Conservation (phyloP, 1,139 yeast genomes). For the Magnusiomyces fungicola region DNA sequence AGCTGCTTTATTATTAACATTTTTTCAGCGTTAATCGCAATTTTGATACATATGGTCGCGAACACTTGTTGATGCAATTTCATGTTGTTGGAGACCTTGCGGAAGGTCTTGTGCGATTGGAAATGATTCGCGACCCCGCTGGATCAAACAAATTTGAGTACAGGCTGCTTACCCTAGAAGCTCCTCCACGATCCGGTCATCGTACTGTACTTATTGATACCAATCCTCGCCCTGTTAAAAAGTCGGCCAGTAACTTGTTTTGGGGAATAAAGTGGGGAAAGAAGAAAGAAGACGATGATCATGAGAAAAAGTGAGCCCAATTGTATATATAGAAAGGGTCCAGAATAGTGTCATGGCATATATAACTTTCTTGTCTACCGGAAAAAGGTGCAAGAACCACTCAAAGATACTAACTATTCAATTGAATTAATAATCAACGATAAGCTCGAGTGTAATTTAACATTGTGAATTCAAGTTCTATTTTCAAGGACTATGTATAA, state of each 20-base stretch:
- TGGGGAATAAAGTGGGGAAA: conserved; percentile 78
- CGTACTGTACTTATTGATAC: conserved; percentile 65
- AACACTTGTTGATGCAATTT: conserved; percentile 76
- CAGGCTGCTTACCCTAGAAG: conserved; percentile 67
- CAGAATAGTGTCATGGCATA: too few species aligned
- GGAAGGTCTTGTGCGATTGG: conserved; percentile 14
- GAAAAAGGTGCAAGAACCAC: too few species aligned
- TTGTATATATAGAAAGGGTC: neutral
- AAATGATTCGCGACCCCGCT: conserved; percentile 32
- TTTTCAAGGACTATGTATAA: too few species aligned
- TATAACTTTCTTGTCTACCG: too few species aligned
- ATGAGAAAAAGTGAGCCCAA: neutral
- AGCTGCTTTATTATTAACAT: neutral
- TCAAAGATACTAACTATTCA: too few species aligned
- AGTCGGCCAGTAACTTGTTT: conserved; percentile 48
- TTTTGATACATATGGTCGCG: conserved; percentile 63
- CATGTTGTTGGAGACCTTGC: conserved; percentile 60
- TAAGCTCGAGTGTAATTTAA: too few species aligned
- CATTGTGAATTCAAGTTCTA: too few species aligned
- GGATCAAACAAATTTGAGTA: conserved; percentile 65
- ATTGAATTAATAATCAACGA: too few species aligned
- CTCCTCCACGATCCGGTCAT: conserved; percentile 59
- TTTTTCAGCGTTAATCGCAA: conserved; percentile 29
- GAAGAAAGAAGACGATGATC: conserved; percentile 34
- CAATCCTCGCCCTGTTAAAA: conserved; percentile 34